Evolutionary conservation across 129 eudicot species (phyloP), one percentile per base, ranked within the genome.

Genomic region (Logfia minima): DNA sequence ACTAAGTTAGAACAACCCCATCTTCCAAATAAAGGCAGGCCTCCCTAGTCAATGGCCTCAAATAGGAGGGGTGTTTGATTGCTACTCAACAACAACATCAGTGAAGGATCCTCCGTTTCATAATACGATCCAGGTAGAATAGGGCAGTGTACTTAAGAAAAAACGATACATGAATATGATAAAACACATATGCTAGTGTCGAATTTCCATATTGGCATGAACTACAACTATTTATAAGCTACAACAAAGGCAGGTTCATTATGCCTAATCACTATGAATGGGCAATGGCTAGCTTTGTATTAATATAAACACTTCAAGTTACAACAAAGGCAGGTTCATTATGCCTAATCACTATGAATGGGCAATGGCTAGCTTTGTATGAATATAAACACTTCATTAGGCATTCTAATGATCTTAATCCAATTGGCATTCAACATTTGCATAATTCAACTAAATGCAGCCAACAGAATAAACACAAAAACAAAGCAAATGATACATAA

Each of bases 371-470:
- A 41, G 48, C 48, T 41, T 41, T 41, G 48, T 9, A 9, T 41
- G 48, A 41, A 41, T 9, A 41, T 41, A 41, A 9, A 41, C 48
- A 41, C 55, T 13, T 48, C 18, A 65, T 0, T 2, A 31, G 13
- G 11, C 58, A 69, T 19, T 43, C 56, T 43, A 43, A 22, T 35
- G 63, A 74, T 74, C 56, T 59, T 32, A 34, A 5, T 55, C 4
- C 24, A 71, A 59, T 59, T 52, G 26, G 21, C 78, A 75, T 75
- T 62, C 58, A 32, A 24, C 71, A 63, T 41, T 26, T 3, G 31
- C 14, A 1, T 71, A 39, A 39, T 65, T 76, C 51, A 31, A 56
- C 53, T 37, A 72, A 55, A 55, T 51, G 66, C 65, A 72, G 16
- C 19, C 22, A 7, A 37, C 43, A 29, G 17, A 41, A 64, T 24